Conservation (phyloP, 805 yeast genomes). For the Ogataea minuta region DNA sequence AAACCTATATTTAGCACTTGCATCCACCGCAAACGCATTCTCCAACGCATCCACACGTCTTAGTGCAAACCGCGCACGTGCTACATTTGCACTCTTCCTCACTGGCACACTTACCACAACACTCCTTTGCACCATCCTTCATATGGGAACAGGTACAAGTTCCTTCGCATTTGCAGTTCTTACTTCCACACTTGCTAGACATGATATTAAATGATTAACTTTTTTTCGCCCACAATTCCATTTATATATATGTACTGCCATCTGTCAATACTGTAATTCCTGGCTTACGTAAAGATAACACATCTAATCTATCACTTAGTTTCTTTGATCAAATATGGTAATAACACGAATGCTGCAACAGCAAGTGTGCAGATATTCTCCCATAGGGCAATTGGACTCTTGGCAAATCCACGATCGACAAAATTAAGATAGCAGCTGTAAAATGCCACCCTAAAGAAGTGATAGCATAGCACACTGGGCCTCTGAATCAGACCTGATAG, state of each 20-base stretch:
- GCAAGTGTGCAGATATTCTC: slow-evolving; percentile 67
- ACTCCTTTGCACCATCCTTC: neutral
- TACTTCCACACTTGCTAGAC: slow-evolving; percentile 9
- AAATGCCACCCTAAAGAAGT: slow-evolving; percentile 88
- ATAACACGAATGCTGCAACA: slow-evolving; percentile 75
- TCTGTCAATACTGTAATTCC: too few species aligned
- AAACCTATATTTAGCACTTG: too few species aligned
- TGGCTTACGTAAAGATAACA: neutral
- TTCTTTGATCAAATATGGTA: slow-evolving; percentile 61
- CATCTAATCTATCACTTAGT: neutral
- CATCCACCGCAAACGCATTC: neutral
- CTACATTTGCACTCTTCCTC: slow-evolving; percentile 14
- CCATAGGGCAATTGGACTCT: slow-evolving; percentile 67
- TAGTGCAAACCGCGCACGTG: slow-evolving; percentile 6
- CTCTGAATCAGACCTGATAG: slow-evolving; percentile 77
- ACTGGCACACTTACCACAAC: slow-evolving; percentile 15
- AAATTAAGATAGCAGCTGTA: slow-evolving; percentile 75
- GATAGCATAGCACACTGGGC: slow-evolving; percentile 74
- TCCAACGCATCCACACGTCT: slow-evolving; percentile 8
- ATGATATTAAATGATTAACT: too few species aligned
- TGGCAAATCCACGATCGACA: slow-evolving; percentile 56
- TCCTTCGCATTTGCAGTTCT: slow-evolving; percentile 11
- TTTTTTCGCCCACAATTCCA: neutral
- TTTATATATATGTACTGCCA: too few species aligned
- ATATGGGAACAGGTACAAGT: slow-evolving; percentile 8